Base-by-base conservation (phyloP, 306 rosid genomes). In the Prunus mira region DNA sequence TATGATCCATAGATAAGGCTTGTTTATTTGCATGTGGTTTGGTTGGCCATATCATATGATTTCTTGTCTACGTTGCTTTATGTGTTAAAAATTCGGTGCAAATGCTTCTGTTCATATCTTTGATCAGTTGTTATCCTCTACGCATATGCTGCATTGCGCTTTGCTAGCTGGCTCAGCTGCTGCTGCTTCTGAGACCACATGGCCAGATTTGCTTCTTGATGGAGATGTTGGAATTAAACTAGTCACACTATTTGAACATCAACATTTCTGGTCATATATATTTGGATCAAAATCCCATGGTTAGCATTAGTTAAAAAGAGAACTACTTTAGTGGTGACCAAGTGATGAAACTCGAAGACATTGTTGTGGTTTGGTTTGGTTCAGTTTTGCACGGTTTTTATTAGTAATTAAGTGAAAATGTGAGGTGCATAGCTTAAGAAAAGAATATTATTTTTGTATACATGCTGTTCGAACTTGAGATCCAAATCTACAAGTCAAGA, bases 111-210 rank as follows among this genome's bases (percentile, higher is more conserved):
- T 57, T 62, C 75, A 34, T 34, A 5, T 34, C 43, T 56, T 38
- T 56, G 54, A 55, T 65, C 17, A 25, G 30, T 3, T 57, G 54
- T 41, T 56, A 72, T 56, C 65, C 65, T 52, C 9, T 49, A 13
- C 1, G 57, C 57, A 52, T 52, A 52, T 52, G 57, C 57, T 52
- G 58, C 75, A 22, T 73, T 73, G 3, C 80, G 12, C 5, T 52
- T 64, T 80, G 86, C 52, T 45, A 24, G 78, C 81, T 71, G 50
- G 79, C 72, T 84, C 80, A 76, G 85, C 88, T 86, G 89, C 87
- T 38, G 86, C 76, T 38, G 86, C 76, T 81, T 79, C 84, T 78
- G 76, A 76, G 76, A 83, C 83, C 93, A 89, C 97, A 84, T 89
- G 97, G 84, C 52, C 66, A 76, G 67, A 78, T 51, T 76, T 78